Evolutionary conservation across 140 eudicot species (phyloP).

Genomic region (Anethum foeniculum): DNA sequence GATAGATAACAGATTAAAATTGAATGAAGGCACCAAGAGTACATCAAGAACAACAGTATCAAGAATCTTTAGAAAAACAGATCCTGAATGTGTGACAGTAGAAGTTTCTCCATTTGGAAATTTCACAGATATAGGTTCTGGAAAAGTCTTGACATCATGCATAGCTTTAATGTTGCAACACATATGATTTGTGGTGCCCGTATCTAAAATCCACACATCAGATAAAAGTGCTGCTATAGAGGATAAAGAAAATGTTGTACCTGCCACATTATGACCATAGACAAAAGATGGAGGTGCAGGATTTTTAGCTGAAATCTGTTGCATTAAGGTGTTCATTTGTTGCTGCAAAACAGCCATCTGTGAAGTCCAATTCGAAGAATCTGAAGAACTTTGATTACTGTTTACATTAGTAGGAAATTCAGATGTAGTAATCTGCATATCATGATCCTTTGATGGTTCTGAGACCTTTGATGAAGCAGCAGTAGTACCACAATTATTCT

Average conservation of each 20-base stretch:
- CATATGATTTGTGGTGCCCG: background rate
- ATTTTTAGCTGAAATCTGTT: too few relatives aligned
- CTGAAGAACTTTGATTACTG: too few relatives aligned
- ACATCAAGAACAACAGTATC: background rate
- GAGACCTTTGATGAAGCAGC: too few relatives aligned
- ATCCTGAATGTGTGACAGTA: background rate
- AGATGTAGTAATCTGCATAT: too few relatives aligned
- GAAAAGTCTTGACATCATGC: background rate
- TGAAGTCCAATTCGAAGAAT: too few relatives aligned
- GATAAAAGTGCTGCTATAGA: background rate
- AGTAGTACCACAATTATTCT: too few relatives aligned
- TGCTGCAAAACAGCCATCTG: too few relatives aligned
- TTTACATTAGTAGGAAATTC: too few relatives aligned
- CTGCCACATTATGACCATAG: background rate
- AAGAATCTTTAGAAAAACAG: too few relatives aligned
- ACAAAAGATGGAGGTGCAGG: too few relatives aligned
- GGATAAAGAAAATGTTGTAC: background rate
- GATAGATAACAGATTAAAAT: background rate
- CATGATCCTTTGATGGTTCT: too few relatives aligned
- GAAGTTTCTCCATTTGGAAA: background rate
- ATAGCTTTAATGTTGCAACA: background rate
- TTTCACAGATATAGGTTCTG: accelerated
- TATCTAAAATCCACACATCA: background rate
- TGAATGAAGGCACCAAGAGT: background rate
- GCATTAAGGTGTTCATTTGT: too few relatives aligned